Conservation (phyloP, 768 basidiomycete species). For the Wakefieldia striispora region DNA sequence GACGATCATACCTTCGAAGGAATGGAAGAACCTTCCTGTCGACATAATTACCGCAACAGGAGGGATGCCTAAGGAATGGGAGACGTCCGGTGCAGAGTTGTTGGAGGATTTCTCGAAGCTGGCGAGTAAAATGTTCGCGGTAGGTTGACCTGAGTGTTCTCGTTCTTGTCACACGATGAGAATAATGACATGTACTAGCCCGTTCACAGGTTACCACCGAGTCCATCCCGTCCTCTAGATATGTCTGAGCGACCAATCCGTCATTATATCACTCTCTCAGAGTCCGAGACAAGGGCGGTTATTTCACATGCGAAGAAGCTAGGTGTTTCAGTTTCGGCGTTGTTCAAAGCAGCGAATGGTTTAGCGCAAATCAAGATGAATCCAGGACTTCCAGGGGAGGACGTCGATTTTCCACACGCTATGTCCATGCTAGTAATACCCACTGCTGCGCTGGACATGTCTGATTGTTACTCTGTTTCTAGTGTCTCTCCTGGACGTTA, state of each 20-base stretch:
- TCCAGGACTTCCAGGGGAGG: background rate
- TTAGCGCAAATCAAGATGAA: conserved; percentile 23
- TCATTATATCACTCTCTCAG: background rate
- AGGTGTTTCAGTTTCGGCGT: conserved; percentile 10
- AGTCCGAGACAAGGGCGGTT: conserved; percentile 11
- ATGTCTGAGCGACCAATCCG: conserved; percentile 11
- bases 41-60: conserved; percentile 27
- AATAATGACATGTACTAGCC: conserved; percentile 6
- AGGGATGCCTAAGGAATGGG: conserved; percentile 18
- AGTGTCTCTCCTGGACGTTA: too few species aligned
- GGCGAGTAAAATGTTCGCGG: conserved; percentile 1
- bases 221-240: conserved; percentile 5
- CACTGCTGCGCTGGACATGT: too few species aligned
- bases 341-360: conserved; percentile 23
- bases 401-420: conserved; percentile 12
- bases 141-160: conserved; percentile 1
- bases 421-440: too few species aligned
- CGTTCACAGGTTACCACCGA: conserved; percentile 5
- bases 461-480: too few species aligned
- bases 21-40: conserved; percentile 26
- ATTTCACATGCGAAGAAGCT: conserved; percentile 7
- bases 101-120: conserved; percentile 9
- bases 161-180: too few species aligned
- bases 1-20: conserved; percentile 9
- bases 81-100: conserved; percentile 8